Evolutionary conservation across 148 eudicot genomes (phyloP), one percentile per base, ranked within the genome.

Genomic region (Oxyria digyna): DNA sequence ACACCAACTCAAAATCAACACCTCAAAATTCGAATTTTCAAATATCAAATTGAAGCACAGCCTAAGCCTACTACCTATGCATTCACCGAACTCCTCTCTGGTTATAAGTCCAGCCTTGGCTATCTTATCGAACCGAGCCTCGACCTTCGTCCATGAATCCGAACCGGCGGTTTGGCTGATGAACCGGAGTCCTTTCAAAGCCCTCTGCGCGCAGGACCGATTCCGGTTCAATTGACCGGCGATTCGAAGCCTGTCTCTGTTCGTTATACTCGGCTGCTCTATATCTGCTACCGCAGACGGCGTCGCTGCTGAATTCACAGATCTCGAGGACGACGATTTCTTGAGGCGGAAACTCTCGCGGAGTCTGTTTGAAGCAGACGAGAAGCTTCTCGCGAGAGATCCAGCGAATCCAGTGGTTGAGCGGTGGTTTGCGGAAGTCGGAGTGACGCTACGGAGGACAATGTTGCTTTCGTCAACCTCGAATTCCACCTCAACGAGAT

Each of bases 31-130:
- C n/a, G n/a, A n/a, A n/a, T n/a, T n/a, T n/a, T n/a, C n/a, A n/a
- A n/a, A n/a, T n/a, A n/a, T n/a, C n/a, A n/a, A n/a, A n/a, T n/a
- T n/a, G n/a, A n/a, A n/a, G 18, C 14, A 27, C 8, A 57, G 38
- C 3, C 38, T 59, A 10, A 14, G 37, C 37, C 14, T 97, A 97
- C 18, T 15, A 59, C 99, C 99, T 46, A 94, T 94, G 81, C 97
- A 91, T 68, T 88, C 96, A n/a, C 89, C 99, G 69, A 94, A 94
- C 59, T 94, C 87, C 15, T 94, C 85, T 76, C 89, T 70, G 14
- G 79, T 69, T 27, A 94, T 80, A 27, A 86, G 76, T 5, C 91
- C 96, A 17, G 85, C 77, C 48, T 74, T 62, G 0, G 87, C 87
- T 29, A 85, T 57, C 8, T 62, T 40, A 38, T 81, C 78, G 52